These are phyloP conservation scores for Pseudonectria buxi DNA, from an alignment of 2,329 filamentous ascomycete genomes.

Conservation along the genomic window DNA sequence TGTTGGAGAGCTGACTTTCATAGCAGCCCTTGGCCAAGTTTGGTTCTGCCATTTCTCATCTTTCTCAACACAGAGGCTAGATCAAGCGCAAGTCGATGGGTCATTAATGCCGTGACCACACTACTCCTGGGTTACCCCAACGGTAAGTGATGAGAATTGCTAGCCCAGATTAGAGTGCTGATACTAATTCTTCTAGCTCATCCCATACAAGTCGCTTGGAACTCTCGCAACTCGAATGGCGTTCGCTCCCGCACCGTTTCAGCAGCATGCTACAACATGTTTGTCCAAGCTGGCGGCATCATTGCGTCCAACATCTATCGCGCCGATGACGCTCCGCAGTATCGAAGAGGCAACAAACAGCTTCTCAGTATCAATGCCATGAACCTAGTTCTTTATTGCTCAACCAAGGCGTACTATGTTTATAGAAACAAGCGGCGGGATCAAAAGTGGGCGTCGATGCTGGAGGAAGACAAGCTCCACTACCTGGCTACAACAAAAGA, in stretches of 20 bases:
- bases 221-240: constrained; percentile 48
- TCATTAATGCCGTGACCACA: no score
- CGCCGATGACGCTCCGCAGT: constrained; percentile 23
- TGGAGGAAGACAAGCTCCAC: constrained; percentile 27
- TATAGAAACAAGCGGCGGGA: constrained; percentile 39
- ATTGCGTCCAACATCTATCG: constrained; percentile 35
- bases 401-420: constrained; percentile 46
- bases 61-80: no score
- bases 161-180: no score
- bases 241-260: constrained; percentile 54
- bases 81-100: no score
- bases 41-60: constrained; percentile 48
- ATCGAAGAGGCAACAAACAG: constrained; percentile 40
- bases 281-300: constrained; percentile 27
- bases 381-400: constrained; percentile 42
- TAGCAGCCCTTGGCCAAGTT: constrained; percentile 35
- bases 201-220: constrained; percentile 43
- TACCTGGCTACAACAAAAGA: constrained; percentile 33
- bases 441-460: constrained; percentile 41
- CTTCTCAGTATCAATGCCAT: constrained; percentile 40
- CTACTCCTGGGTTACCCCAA: no score
- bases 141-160: no score
- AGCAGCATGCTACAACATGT: constrained; percentile 49
- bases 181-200: not conserved
- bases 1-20: constrained; percentile 18